Evolutionary conservation across 768 basidiomycete genomes (phyloP), one percentile per base, ranked within the genome.

Genomic region (Amanita inopinata): DNA sequence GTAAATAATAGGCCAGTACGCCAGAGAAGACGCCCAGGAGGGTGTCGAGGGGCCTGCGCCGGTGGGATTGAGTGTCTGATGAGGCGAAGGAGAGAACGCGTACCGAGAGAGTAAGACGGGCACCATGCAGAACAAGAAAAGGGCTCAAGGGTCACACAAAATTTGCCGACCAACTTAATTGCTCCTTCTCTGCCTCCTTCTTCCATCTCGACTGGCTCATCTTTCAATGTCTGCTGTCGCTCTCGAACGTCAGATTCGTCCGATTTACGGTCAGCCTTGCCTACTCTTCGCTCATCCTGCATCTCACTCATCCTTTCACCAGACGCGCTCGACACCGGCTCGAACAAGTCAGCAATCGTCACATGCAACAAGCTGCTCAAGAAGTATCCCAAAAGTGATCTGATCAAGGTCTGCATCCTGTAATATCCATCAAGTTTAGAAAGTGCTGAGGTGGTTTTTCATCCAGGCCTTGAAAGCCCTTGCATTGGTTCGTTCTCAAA

Each of bases 321-420:
- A 91, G 88, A 91, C 71, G 80, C 88, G 34, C 68, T 91, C 49
- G 88, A 91, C 64, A 84, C 77, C 33, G 81, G 83, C 35, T 85
- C 86, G 10, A 86, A 84, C 66, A 91, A 91, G 65, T 79, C 83
- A 28, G 88, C 89, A 14, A 73, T 91, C 42, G 78, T 87, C 30
- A 70, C 79, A 5, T 89, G 87, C 64, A 90, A 88, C 60, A 91
- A 91, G 61, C 59, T 91, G 20, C 72, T 91, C 51, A 91, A 89
- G 62, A 91, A 89, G 64, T 74, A 87, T 52, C 82, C 84, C 19
- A 78, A 73, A 57, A 83, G 76, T 58, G 66, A 74, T 32, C 66
- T 88, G 23, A 61, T 85, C 55, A 87, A 86, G 71, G 88, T 76
- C 45, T 28, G 56, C 23, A 25, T 17, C 23, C 28, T 4, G 17